These are phyloP conservation scores for Boletus patriciae DNA, from an alignment of 768 basidiomycete species.

Conservation along the genomic window DNA sequence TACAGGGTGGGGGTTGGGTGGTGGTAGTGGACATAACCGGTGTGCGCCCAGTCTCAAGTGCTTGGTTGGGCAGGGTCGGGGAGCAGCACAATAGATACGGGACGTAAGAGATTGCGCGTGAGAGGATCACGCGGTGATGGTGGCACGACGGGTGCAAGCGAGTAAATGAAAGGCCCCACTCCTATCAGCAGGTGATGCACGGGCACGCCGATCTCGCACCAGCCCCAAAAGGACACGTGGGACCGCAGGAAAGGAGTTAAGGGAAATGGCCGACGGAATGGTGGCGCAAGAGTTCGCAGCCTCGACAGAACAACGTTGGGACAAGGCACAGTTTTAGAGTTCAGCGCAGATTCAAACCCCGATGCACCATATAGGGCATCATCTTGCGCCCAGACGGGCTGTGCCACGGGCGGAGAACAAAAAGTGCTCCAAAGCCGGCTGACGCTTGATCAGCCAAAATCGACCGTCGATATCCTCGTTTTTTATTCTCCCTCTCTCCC, in stretches of 20 bases:
- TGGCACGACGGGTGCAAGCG: slow-evolving; percentile 3
- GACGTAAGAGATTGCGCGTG: slow-evolving; percentile 5
- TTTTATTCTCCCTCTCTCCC: slow-evolving; percentile 13
- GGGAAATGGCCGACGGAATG: slow-evolving; percentile 7
- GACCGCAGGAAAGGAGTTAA: slow-evolving; percentile 20
- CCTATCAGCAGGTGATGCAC: slow-evolving; percentile 18
- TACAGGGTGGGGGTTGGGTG: slow-evolving; percentile 1
- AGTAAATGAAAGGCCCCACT: slow-evolving; percentile 9
- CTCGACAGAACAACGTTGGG: slow-evolving; percentile 29
- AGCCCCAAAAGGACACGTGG: slow-evolving; percentile 16
- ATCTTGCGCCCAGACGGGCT: slow-evolving; percentile 30
- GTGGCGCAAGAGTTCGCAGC: not conserved
- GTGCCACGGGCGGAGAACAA: slow-evolving; percentile 36
- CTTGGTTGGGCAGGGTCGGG: slow-evolving; percentile 4
- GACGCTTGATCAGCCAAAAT: slow-evolving; percentile 32
- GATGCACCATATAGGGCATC: slow-evolving; percentile 21
- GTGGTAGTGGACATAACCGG: not conserved
- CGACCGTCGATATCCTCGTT: slow-evolving; percentile 27
- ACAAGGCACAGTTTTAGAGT: slow-evolving; percentile 19
- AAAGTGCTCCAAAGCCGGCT: slow-evolving; percentile 34
- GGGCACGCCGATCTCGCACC: slow-evolving; percentile 15
- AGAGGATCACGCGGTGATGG: slow-evolving; percentile 12
- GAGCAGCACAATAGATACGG: not conserved
- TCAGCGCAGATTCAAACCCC: slow-evolving; percentile 31
- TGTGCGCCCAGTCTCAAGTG: not conserved